Evolutionary conservation across 2,329 filamentous ascomycete genomes (phyloP).

Genomic region (Mycosphaerella sp.): DNA sequence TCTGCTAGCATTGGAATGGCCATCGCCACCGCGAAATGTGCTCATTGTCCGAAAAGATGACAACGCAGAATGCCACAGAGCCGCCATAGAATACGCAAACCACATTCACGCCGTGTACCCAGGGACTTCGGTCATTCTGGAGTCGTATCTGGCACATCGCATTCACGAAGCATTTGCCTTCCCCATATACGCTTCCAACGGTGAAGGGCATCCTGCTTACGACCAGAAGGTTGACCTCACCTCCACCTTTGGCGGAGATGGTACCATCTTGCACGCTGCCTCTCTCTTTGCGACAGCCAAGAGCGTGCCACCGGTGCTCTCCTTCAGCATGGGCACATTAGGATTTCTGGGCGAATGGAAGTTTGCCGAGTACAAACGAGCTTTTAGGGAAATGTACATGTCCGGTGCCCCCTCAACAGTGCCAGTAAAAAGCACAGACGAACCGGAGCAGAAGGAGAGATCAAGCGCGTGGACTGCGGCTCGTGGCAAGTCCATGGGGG

Average conservation of each 20-base stretch:
- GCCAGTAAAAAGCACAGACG: slow-evolving; percentile 20
- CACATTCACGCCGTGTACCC: slow-evolving; percentile 78
- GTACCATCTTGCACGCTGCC: slow-evolving; percentile 79
- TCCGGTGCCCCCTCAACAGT: slow-evolving; percentile 48
- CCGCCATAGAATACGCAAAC: slow-evolving; percentile 54
- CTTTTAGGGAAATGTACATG: slow-evolving; percentile 91
- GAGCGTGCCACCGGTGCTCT: slow-evolving; percentile 81
- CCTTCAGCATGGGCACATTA: slow-evolving; percentile 94
- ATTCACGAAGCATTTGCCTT: slow-evolving; percentile 66
- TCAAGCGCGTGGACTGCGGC: slow-evolving; percentile 60
- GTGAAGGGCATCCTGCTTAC: slow-evolving; percentile 48
- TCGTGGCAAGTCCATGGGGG: slow-evolving; percentile 75
- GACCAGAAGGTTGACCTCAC: slow-evolving; percentile 81
- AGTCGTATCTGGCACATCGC: slow-evolving; percentile 64
- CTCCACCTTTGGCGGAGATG: slow-evolving; percentile 86
- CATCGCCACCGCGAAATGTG: slow-evolving; percentile 60
- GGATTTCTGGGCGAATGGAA: slow-evolving; percentile 97
- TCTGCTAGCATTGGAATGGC: slow-evolving; percentile 61
- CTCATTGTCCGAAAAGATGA: slow-evolving; percentile 63
- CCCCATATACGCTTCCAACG: slow-evolving; percentile 56
- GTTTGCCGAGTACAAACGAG: slow-evolving; percentile 84
- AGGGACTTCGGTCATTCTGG: slow-evolving; percentile 73
- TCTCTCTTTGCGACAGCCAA: slow-evolving; percentile 77
- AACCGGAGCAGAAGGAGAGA: slow-evolving; percentile 19
- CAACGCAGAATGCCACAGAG: slow-evolving; percentile 49